phyloP scores from a whole-genome alignment of 2,329 filamentous ascomycete species.

The Fusarium beomiforme region DNA sequence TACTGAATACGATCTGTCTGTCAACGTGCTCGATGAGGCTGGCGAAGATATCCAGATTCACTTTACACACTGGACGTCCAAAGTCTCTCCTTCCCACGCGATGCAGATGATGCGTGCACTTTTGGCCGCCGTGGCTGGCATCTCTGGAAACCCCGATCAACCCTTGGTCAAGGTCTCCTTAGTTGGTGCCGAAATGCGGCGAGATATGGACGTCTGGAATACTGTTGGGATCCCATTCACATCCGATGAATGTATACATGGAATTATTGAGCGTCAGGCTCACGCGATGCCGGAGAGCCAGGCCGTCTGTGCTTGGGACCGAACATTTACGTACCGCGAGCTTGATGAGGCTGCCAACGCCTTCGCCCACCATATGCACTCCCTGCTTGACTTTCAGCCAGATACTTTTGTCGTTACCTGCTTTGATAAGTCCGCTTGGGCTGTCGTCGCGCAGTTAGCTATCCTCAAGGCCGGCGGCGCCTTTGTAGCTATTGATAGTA shows the following conservation, averaged over 20 bases:
- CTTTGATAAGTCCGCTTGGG: not conserved
- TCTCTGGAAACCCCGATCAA: not conserved
- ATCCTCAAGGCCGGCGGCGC: not conserved
- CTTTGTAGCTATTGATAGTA: not conserved
- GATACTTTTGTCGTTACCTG: not conserved
- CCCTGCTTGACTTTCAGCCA: not conserved
- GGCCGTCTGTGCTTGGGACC: not conserved
- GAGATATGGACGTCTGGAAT: not conserved
- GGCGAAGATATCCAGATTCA: not conserved
- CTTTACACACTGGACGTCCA: not conserved
- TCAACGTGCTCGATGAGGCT: not conserved
- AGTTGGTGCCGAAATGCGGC: not conserved
- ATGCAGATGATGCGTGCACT: not conserved
- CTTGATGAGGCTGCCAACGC: not conserved
- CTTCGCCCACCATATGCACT: not conserved
- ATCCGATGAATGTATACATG: not conserved
- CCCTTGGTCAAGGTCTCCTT: not conserved
- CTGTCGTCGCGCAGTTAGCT: not conserved
- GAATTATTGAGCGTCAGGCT: not conserved
- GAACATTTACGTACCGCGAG: not conserved
- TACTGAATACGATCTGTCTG: not conserved
- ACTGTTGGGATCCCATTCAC: not conserved
- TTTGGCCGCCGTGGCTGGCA: not conserved
- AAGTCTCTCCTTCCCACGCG: not conserved
- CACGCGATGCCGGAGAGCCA: not conserved